Base-by-base conservation (phyloP, 805 yeast species). In the Kodamaea jinghongensis region DNA sequence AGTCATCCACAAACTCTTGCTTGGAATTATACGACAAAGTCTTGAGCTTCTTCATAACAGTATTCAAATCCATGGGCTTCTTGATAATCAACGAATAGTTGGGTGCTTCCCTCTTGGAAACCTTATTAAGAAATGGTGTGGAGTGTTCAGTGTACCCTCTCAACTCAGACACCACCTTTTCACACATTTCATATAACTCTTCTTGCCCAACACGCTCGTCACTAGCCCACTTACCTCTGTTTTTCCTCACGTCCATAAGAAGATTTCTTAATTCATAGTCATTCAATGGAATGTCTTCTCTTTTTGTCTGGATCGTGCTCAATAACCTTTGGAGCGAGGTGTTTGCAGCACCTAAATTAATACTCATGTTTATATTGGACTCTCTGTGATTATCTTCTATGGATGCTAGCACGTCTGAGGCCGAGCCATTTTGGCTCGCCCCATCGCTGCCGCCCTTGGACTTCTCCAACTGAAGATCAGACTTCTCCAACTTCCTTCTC, bases 31-130 rank as follows among this genome's bases (percentile, higher is more conserved):
- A 93, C 51, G 86, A 91, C 45, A 86, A 79, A 4, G 75, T 69
- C 55, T 89, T 89, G 52, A 95, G 66, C 58, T 91, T 93, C 55
- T 89, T 90, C 80, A 88, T 73, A 10, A 95, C 96, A 0, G 97
- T 91, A 55, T 89, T 90, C 49, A 93, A 70, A 56, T 93, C 99
- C 99, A 93, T 93, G 15, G 99, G 98, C 42, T 78, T 79, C 52
- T 88, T 90, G 53, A 93, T 91, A 30, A 93, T 74, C 41, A 83
- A 82, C 48, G 88, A 88, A 62, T 93, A 93, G 57, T 93, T 93
- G 6, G 99, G 99, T 0, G 99, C 99, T 54, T 93, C 99, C 41
- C 99, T 75, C 58, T 93, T 93, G 43, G 93, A 87, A n/a, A 93
- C 99, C 56, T 87, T 86, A 63, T 90, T 93, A 49, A 93, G 70